Conservation (phyloP, 2,329 filamentous ascomycete species). For the Neonectria faginata region DNA sequence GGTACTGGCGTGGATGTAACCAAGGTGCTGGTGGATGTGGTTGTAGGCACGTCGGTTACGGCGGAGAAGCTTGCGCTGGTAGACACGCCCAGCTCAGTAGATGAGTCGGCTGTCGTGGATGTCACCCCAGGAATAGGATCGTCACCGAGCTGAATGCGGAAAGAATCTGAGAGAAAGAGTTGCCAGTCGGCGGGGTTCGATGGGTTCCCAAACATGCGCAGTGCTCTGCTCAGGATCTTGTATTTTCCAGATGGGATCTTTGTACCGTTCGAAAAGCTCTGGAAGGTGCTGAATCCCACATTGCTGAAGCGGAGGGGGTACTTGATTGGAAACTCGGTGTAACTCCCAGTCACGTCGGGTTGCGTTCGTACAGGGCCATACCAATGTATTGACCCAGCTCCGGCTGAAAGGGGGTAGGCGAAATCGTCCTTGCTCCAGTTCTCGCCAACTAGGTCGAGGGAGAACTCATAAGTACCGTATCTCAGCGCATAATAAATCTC, state of each 20-base stretch:
- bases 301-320: constrained; percentile 30
- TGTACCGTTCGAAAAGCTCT: constrained; percentile 24
- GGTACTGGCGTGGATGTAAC: constrained; percentile 18
- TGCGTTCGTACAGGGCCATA: constrained; percentile 22
- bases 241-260: constrained; percentile 28
- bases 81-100: neutral
- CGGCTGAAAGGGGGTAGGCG: constrained; percentile 27
- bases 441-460: constrained; percentile 34
- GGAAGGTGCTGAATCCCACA: constrained; percentile 27
- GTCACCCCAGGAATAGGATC: constrained; percentile 22
- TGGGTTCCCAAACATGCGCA: constrained; percentile 31
- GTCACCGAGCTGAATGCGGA: constrained; percentile 30
- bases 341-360: constrained; percentile 3
- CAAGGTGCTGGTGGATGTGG: neutral
- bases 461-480: constrained; percentile 39
- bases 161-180: constrained; percentile 31
- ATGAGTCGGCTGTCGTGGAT: constrained; percentile 5
- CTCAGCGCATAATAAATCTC: constrained; percentile 37
- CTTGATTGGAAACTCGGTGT: constrained; percentile 18
- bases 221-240: constrained; percentile 22
- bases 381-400: constrained; percentile 25
- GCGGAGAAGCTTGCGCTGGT: neutral
- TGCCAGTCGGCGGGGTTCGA: constrained; percentile 27
- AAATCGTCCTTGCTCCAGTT: constrained; percentile 33
- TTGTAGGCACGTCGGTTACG: constrained; percentile 3